Conservation (phyloP, 805 yeast genomes). For the Candida multigemmis region DNA sequence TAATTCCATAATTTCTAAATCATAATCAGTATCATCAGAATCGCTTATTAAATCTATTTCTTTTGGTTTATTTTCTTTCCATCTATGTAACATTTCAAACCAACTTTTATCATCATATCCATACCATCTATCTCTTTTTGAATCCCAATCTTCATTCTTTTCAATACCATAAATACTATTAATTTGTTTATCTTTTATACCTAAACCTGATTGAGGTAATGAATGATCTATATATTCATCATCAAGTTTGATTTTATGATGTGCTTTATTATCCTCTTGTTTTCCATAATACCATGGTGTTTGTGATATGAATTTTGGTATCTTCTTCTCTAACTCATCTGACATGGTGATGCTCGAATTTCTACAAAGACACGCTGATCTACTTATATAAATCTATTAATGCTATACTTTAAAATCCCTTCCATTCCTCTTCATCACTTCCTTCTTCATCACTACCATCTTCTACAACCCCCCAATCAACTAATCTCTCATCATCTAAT, state of each 20-base stretch:
- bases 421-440: conserved; percentile 23
- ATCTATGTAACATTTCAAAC: conserved; percentile 36
- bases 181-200: conserved; percentile 45
- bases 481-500: conserved; percentile 52
- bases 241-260: conserved; percentile 3
- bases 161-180: conserved; percentile 13
- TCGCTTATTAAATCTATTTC: conserved; percentile 10
- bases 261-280: conserved; percentile 6
- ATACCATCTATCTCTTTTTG: conserved; percentile 73
- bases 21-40: conserved; percentile 31
- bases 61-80: conserved; percentile 28
- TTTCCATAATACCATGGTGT: conserved; percentile 30
- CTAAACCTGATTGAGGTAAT: conserved; percentile 46
- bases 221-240: conserved; percentile 34
- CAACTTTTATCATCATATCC: conserved; percentile 66
- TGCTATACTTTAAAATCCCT: conserved; percentile 17
- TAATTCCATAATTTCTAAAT: conserved; percentile 28
- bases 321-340: conserved; percentile 6
- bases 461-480: conserved; percentile 50
- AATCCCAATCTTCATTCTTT: conserved; percentile 43
- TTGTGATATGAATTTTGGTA: conserved; percentile 29
- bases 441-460: conserved; percentile 10
- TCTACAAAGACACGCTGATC: conserved; percentile 1
- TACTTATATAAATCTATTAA: conserved; percentile 3
- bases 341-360: conserved; percentile 3